Conservation (phyloP, 441 rosid species). For the Mallotus japonicus region DNA sequence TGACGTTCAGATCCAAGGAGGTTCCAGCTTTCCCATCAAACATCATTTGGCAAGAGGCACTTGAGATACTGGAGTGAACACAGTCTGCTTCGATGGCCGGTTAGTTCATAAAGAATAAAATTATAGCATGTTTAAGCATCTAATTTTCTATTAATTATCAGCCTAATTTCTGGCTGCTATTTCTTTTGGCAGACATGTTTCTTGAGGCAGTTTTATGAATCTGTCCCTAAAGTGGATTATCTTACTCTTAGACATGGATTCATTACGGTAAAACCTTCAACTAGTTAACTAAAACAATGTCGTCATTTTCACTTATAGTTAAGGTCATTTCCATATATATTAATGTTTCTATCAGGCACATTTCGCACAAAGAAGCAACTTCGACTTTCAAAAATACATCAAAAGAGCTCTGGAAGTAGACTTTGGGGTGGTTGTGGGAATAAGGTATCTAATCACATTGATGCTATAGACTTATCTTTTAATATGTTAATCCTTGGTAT, state of each 20-base stretch:
- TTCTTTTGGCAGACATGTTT: slow-evolving; percentile 40
- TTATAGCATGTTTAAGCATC: neutral
- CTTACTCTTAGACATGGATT: slow-evolving; percentile 72
- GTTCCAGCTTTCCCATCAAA: slow-evolving; percentile 50
- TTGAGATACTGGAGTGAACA: slow-evolving; percentile 45
- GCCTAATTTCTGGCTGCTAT: neutral
- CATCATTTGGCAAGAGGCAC: slow-evolving; percentile 55
- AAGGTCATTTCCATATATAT: neutral
- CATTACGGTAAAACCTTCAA: slow-evolving; percentile 39
- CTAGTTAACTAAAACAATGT: neutral
- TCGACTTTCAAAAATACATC: slow-evolving; percentile 66
- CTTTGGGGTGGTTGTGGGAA: slow-evolving; percentile 55
- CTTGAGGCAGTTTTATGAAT: slow-evolving; percentile 55
- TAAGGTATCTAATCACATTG: slow-evolving; percentile 35
- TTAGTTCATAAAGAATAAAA: slow-evolving; percentile 8
- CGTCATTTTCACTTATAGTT: neutral
- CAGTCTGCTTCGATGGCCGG: slow-evolving; percentile 48
- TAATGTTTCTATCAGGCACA: slow-evolving; percentile 42
- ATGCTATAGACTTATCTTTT: too few relatives aligned
- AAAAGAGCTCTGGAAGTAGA: slow-evolving; percentile 68
- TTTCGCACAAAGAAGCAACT: slow-evolving; percentile 49
- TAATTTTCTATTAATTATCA: neutral
- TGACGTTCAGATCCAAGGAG: slow-evolving; percentile 44
- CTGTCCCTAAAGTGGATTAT: slow-evolving; percentile 65
- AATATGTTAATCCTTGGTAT: too few relatives aligned